Evolutionary conservation across 2,329 filamentous ascomycete genomes (phyloP).

Genomic region (Fonsecaea erecta): DNA sequence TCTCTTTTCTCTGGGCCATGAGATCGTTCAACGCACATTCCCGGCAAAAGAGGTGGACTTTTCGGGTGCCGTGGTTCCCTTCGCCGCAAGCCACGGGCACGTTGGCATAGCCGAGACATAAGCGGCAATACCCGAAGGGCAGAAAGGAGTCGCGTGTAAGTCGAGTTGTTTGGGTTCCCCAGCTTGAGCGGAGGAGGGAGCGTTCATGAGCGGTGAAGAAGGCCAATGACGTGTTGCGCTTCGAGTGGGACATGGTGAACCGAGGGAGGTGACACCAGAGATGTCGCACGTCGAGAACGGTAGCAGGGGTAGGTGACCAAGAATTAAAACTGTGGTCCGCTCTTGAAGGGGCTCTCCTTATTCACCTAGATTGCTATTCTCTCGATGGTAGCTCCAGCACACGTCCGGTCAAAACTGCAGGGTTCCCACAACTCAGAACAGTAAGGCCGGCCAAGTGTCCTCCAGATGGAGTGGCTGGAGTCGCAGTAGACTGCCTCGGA

Average conservation of each 20-base stretch:
- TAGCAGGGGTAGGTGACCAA: neutral
- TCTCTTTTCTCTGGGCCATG: slow-evolving; percentile 88
- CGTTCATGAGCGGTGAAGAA: slow-evolving; percentile 96
- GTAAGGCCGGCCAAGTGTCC: too few relatives aligned
- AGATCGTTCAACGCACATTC: slow-evolving; percentile 92
- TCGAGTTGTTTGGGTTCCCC: slow-evolving; percentile 81
- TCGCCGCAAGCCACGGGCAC: slow-evolving; percentile 85
- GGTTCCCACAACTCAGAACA: neutral
- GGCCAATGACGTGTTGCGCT: slow-evolving; percentile 87
- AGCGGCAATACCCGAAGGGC: slow-evolving; percentile 82
- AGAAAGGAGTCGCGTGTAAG: slow-evolving; percentile 90
- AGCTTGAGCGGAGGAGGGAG: slow-evolving; percentile 76
- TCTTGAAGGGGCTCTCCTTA: neutral
- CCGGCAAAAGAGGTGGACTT: slow-evolving; percentile 90
- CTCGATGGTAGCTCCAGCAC: neutral
- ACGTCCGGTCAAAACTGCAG: neutral
- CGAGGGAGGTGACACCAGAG: neutral
- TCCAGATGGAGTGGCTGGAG: too few relatives aligned
- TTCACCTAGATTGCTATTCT: neutral
- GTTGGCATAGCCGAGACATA: slow-evolving; percentile 81
- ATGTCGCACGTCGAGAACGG: neutral
- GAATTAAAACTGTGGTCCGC: neutral
- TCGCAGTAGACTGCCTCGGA: too few relatives aligned
- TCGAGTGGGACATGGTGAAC: slow-evolving; percentile 56
- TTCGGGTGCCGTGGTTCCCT: slow-evolving; percentile 64